A percentile compares a stretch with the other conserved stretches of the same genome.
Evolutionary conservation across 192 early-diverging fungal species (phyloP).

Genomic region (Neocallimastix lanati): DNA sequence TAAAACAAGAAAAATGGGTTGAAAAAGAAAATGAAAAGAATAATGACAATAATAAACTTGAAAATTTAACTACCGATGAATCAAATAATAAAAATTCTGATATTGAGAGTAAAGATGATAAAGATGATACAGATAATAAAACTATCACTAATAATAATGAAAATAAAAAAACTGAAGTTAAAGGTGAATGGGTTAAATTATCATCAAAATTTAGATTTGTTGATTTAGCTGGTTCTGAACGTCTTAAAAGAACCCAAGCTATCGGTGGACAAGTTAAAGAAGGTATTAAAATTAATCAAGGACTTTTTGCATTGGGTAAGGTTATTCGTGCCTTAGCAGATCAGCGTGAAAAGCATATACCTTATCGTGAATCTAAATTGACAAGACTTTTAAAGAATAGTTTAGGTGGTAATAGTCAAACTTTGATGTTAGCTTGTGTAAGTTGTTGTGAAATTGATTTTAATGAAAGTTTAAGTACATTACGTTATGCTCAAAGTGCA

Average conservation of each 20-base stretch:
- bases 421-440: slow-evolving; percentile 91
- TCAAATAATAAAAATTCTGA: too few species aligned
- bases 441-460: slow-evolving; percentile 69
- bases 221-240: slow-evolving; percentile 92
- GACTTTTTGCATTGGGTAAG: slow-evolving; percentile 86
- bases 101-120: too few species aligned
- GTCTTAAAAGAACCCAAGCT: slow-evolving; percentile 79
- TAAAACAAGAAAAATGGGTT: slow-evolving; percentile 47
- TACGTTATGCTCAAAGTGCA: slow-evolving; percentile 89
- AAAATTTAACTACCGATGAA: too few species aligned
- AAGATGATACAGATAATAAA: too few species aligned
- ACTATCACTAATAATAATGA: background rate
- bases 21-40: background rate
- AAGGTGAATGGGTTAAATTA: background rate
- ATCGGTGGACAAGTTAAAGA: slow-evolving; percentile 84
- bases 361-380: slow-evolving; percentile 93
- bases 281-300: slow-evolving; percentile 93
- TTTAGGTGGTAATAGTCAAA: slow-evolving; percentile 70
- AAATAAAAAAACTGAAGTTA: background rate
- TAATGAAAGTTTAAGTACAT: slow-evolving; percentile 82
- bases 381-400: slow-evolving; percentile 91
- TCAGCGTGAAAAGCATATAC: slow-evolving; percentile 43
- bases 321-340: slow-evolving; percentile 92
- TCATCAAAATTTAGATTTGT: slow-evolving; percentile 93
- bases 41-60: background rate